phyloP scores from a whole-genome alignment of 306 rosid species.

The Urtica urens region DNA sequence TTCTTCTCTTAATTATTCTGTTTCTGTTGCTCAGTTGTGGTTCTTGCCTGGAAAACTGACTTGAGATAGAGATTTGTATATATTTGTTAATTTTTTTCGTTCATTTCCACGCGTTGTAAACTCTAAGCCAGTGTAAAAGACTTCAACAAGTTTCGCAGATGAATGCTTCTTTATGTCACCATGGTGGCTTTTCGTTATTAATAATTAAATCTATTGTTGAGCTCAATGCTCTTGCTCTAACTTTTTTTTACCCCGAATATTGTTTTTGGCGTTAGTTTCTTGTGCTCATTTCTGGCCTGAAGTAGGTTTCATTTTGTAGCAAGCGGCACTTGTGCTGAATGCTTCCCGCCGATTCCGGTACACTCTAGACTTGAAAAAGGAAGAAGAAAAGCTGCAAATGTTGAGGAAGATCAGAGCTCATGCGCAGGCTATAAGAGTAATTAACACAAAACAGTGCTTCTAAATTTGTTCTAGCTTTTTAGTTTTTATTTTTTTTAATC shows the following conservation, averaged over 20 bases:
- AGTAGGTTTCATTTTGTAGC: conserved; percentile 33
- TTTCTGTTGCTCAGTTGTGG: too few relatives aligned
- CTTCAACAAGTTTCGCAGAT: too few relatives aligned
- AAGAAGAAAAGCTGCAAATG: conserved; percentile 59
- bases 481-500: neutral
- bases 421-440: conserved; percentile 79
- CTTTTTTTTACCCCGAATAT: neutral
- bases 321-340: conserved; percentile 96
- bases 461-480: conserved; percentile 1
- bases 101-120: too few relatives aligned
- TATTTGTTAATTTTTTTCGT: too few relatives aligned
- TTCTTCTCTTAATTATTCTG: too few relatives aligned
- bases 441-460: conserved; percentile 13
- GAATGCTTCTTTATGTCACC: too few relatives aligned
- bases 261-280: neutral
- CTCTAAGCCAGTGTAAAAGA: too few relatives aligned
- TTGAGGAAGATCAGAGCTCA: conserved; percentile 72
- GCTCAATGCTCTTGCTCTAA: too few relatives aligned
- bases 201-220: too few relatives aligned
- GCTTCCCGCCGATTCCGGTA: conserved; percentile 99
- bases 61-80: too few relatives aligned
- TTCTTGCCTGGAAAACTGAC: too few relatives aligned
- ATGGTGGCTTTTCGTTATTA: too few relatives aligned
- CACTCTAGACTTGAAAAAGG: conserved; percentile 92
- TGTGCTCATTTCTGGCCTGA: neutral